These are phyloP conservation scores for Shiraia bambusicola DNA, from an alignment of 2,329 filamentous ascomycete genomes.

Conservation along the genomic window DNA sequence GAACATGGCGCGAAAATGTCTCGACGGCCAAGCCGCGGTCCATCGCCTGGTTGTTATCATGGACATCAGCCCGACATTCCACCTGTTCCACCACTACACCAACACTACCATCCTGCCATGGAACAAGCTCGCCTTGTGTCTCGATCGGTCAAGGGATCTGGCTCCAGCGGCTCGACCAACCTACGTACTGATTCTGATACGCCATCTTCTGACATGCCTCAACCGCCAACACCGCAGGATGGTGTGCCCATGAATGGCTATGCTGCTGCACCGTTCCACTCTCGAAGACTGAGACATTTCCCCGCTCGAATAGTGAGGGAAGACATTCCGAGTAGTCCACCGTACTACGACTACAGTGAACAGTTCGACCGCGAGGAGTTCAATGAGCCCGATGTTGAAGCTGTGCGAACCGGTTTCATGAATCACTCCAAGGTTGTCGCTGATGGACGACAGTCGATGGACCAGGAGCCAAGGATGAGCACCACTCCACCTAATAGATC, in stretches of 20 bases:
- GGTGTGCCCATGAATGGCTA: slow-evolving; percentile 38
- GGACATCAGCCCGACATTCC: slow-evolving; percentile 20
- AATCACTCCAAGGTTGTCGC: slow-evolving; percentile 47
- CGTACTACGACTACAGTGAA: slow-evolving; percentile 43
- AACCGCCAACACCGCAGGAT: slow-evolving; percentile 48
- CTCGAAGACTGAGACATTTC: slow-evolving; percentile 29
- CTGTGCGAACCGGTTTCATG: slow-evolving; percentile 43
- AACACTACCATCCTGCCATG: slow-evolving; percentile 21
- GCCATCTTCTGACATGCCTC: slow-evolving; percentile 48
- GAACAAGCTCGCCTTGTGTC: slow-evolving; percentile 23
- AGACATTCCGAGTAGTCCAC: slow-evolving; percentile 12
- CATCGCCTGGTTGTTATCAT: slow-evolving; percentile 10
- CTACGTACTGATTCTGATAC: slow-evolving; percentile 43
- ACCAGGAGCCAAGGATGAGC: not conserved
- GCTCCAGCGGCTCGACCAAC: slow-evolving; percentile 35
- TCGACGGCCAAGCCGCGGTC: slow-evolving; percentile 16
- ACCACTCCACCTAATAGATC: slow-evolving; percentile 1
- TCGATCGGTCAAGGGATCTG: slow-evolving; percentile 25
- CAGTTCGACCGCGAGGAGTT: slow-evolving; percentile 35
- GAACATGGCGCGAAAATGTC: slow-evolving; percentile 16
- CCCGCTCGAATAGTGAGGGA: slow-evolving; percentile 33
- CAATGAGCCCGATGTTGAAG: slow-evolving; percentile 15
- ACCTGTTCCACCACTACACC: slow-evolving; percentile 24
- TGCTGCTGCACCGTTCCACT: slow-evolving; percentile 17
- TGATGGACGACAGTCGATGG: slow-evolving; percentile 32